Evolutionary conservation across 192 early-diverging fungal species (phyloP).

Genomic region (Linnemannia elongata): DNA sequence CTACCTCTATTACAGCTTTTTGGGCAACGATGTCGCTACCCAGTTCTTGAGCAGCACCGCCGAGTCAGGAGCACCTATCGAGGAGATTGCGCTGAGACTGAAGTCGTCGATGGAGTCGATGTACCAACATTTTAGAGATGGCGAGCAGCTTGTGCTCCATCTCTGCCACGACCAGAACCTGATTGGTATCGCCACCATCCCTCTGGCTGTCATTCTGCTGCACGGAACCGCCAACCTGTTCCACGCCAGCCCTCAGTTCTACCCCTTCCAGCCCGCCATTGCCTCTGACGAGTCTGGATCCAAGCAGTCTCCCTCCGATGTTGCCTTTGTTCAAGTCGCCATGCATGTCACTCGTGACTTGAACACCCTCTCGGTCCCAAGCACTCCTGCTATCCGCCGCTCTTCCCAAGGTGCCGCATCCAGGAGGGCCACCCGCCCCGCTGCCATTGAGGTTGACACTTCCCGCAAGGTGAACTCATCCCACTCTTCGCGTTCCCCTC

Average conservation of each 20-base stretch:
- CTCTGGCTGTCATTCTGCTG: conserved; percentile 51
- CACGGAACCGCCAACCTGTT: conserved; percentile 55
- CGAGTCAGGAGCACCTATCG: conserved; percentile 35
- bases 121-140: conserved; percentile 54
- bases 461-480: conserved; percentile 29
- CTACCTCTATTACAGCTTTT: conserved; percentile 52
- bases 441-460: conserved; percentile 42
- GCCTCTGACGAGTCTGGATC: conserved; percentile 15
- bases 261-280: conserved; percentile 35
- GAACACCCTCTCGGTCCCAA: conserved; percentile 48
- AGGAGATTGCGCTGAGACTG: conserved; percentile 50
- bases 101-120: conserved; percentile 58
- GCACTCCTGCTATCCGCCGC: conserved; percentile 52
- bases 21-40: conserved; percentile 49
- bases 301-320: conserved; percentile 16
- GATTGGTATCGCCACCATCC: conserved; percentile 60
- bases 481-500: conserved; percentile 38
- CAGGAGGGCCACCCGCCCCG: conserved; percentile 29
- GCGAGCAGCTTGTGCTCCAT: conserved; percentile 53
- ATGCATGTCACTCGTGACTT: conserved; percentile 56
- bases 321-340: conserved; percentile 40
- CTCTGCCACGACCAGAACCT: conserved; percentile 57
- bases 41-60: conserved; percentile 31
- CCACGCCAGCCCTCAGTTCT: conserved; percentile 51
- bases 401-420: conserved; percentile 42